phyloP scores from a whole-genome alignment of 805 yeast species.

The Cyberlindnera maritima region DNA sequence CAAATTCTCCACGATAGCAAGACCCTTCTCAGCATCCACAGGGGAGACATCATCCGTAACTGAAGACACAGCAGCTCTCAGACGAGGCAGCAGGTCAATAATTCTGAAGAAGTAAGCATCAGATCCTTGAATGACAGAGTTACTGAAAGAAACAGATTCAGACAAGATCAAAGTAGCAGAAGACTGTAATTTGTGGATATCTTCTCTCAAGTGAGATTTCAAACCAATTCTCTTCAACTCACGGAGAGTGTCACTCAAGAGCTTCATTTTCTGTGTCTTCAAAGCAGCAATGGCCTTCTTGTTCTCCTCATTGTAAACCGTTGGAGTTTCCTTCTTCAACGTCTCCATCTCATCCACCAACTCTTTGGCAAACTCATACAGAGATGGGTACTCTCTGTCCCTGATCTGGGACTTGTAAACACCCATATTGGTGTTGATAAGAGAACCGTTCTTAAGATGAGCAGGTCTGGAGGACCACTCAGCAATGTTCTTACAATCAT shows the following conservation, averaged over 20 bases:
- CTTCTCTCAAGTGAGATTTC: slow-evolving; percentile 60
- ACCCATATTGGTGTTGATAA: slow-evolving; percentile 56
- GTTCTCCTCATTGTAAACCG: slow-evolving; percentile 62
- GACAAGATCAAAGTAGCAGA: slow-evolving; percentile 64
- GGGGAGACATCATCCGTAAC: slow-evolving; percentile 75
- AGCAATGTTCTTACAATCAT: slow-evolving; percentile 28
- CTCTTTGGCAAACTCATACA: slow-evolving; percentile 54
- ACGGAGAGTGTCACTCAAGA: slow-evolving; percentile 72
- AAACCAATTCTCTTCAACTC: slow-evolving; percentile 78
- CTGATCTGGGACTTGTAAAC: slow-evolving; percentile 38
- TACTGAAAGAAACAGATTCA: slow-evolving; percentile 44
- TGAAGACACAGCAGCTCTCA: slow-evolving; percentile 60
- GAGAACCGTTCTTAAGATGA: slow-evolving; percentile 48
- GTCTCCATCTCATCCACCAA: slow-evolving; percentile 55
- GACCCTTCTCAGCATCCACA: slow-evolving; percentile 68
- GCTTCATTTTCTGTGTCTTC: slow-evolving; percentile 75
- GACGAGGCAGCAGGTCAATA: slow-evolving; percentile 76
- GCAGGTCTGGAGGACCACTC: slow-evolving; percentile 57
- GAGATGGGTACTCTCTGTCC: slow-evolving; percentile 40
- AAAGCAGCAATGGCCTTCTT: slow-evolving; percentile 69
- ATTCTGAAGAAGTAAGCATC: slow-evolving; percentile 60
- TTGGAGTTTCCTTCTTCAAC: slow-evolving; percentile 77
- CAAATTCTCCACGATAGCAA: slow-evolving; percentile 74
- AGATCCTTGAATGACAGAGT: slow-evolving; percentile 41
- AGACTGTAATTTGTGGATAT: slow-evolving; percentile 59